These are phyloP conservation scores for Bodo saltans DNA, from an alignment of 78 protist species.

Conservation along the genomic window DNA sequence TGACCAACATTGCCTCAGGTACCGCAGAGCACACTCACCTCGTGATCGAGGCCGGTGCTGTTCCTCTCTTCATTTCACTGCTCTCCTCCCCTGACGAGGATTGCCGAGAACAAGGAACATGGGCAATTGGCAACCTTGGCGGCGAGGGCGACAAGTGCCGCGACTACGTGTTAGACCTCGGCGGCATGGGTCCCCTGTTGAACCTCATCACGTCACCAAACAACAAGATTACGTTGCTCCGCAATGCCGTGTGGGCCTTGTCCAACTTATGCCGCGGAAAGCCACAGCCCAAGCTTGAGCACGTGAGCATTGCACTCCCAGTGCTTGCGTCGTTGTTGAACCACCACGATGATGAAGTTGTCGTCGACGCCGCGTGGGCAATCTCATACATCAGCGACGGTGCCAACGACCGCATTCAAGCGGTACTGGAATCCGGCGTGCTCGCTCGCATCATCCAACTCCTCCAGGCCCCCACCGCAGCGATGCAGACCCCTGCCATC, in stretches of 20 bases:
- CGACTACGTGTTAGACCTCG: constrained; percentile 51
- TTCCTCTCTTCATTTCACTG: constrained; percentile 70
- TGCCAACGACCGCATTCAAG: too few relatives aligned
- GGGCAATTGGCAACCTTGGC: constrained; percentile 58
- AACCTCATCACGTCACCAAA: background rate
- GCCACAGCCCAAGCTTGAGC: constrained; percentile 60
- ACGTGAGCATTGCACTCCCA: constrained; percentile 41
- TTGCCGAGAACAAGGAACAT: constrained; percentile 23
- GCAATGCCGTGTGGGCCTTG: constrained; percentile 94
- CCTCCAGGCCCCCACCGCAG: background rate
- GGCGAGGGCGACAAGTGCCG: constrained; percentile 37
- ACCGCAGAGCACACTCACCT: constrained; percentile 84
- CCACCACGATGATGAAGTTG: constrained; percentile 78
- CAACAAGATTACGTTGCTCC: background rate
- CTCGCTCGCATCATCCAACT: background rate
- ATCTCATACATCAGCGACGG: constrained; percentile 92
- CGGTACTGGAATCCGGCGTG: too few relatives aligned
- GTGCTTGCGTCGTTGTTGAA: constrained; percentile 29
- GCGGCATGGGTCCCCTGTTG: constrained; percentile 65
- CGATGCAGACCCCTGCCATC: constrained; percentile 83
- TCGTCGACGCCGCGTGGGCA: constrained; percentile 96
- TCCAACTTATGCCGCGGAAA: constrained; percentile 96
- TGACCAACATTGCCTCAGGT: constrained; percentile 97
- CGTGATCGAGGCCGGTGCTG: constrained; percentile 81
- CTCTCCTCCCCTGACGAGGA: constrained; percentile 1